Evolutionary conservation across 1,139 yeast genomes (phyloP).

Genomic region (Tardiomyces digboiensis): DNA sequence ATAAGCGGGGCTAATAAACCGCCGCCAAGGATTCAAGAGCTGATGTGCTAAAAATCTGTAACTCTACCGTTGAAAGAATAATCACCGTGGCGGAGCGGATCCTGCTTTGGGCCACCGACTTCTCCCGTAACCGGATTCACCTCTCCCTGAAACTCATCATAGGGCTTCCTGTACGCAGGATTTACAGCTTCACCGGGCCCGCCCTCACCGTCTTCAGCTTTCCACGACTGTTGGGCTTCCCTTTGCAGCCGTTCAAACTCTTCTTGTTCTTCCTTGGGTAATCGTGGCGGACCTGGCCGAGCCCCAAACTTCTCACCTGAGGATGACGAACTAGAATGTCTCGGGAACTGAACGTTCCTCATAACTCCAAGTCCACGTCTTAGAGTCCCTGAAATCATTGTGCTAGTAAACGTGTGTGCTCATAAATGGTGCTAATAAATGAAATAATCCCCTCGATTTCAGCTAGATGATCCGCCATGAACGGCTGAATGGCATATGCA

Average conservation of each 20-base stretch:
- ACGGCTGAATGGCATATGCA: too few species aligned
- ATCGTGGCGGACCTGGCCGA: constrained; percentile 71
- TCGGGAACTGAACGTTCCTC: neutral
- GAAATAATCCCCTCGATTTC: too few species aligned
- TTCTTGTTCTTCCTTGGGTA: constrained; percentile 81
- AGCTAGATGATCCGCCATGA: too few species aligned
- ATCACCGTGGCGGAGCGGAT: constrained; percentile 88
- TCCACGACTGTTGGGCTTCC: constrained; percentile 45
- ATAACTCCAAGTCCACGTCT: neutral
- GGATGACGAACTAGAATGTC: neutral
- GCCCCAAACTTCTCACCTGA: constrained; percentile 1
- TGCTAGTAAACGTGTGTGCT: too few species aligned
- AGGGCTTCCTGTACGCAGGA: constrained; percentile 62
- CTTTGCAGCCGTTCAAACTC: constrained; percentile 84
- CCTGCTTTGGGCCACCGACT: constrained; percentile 97
- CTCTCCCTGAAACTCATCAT: constrained; percentile 95
- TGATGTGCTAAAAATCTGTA: constrained; percentile 86
- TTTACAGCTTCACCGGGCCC: constrained; percentile 41
- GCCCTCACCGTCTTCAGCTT: constrained; percentile 24
- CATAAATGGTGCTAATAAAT: too few species aligned
- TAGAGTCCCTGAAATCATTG: neutral
- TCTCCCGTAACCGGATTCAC: constrained; percentile 92
- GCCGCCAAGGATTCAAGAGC: too few species aligned
- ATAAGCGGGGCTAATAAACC: too few species aligned
- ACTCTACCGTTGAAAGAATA: constrained; percentile 95